Conservation (phyloP, 1,139 yeast genomes). For the Lipomyces yarrowii region DNA sequence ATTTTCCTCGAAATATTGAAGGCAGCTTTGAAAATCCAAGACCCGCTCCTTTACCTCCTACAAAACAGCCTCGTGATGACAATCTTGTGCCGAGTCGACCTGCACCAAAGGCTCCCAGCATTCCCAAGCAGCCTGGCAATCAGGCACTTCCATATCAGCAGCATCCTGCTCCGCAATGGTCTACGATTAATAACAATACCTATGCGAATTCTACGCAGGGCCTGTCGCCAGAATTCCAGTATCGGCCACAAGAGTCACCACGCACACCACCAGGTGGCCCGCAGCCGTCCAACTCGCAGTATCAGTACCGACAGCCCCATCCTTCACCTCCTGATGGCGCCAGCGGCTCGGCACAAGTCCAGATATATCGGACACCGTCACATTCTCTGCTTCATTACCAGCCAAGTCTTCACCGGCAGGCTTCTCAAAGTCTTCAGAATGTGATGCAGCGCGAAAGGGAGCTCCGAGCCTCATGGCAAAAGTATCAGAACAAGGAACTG, state of each 20-base stretch:
- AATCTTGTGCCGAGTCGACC: conserved; percentile 26
- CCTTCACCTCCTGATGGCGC: conserved; percentile 12
- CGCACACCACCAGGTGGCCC: neutral
- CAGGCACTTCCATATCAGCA: conserved; percentile 7
- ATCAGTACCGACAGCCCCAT: conserved; percentile 24
- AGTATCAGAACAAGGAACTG: conserved; percentile 25
- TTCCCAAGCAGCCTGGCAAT: conserved; percentile 4
- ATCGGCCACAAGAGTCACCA: conserved; percentile 12
- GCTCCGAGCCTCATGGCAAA: conserved; percentile 20
- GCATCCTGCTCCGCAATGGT: neutral
- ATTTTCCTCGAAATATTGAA: conserved; percentile 32
- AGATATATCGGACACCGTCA: conserved; percentile 10
- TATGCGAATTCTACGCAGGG: neutral
- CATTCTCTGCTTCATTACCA: conserved; percentile 11
- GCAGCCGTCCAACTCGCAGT: conserved; percentile 5
- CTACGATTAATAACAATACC: neutral
- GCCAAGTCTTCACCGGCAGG: conserved; percentile 1
- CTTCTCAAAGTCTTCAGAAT: conserved; percentile 20
- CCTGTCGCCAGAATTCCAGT: neutral
- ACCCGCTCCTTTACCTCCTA: conserved; percentile 42
- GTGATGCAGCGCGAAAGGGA: conserved; percentile 19
- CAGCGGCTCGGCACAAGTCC: conserved; percentile 5
- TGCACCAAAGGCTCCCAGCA: conserved; percentile 23
- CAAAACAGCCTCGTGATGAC: conserved; percentile 26
- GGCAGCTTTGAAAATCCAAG: conserved; percentile 37